These are phyloP conservation scores for Paraleonurus japonicus DNA, from an alignment of 257 asterid species.

Conservation along the genomic window DNA sequence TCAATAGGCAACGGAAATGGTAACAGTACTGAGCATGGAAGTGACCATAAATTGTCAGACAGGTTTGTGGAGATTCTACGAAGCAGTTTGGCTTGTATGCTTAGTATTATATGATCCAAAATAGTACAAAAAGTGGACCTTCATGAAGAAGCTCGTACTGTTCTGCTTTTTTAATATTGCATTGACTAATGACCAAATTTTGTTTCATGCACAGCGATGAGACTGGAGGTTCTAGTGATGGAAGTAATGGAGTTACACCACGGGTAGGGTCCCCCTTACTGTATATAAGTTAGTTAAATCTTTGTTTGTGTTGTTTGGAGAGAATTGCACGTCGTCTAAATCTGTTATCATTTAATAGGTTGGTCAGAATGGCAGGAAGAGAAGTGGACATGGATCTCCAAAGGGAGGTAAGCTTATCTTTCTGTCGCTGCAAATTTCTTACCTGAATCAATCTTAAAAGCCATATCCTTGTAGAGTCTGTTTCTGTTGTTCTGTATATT, in stretches of 20 bases:
- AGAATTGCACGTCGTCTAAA: neutral
- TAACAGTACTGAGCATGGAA: conserved; percentile 54
- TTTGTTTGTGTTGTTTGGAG: neutral
- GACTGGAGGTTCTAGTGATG: conserved; percentile 80
- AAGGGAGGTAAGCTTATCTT: conserved; percentile 44
- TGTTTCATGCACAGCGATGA: conserved; percentile 54
- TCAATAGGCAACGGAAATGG: conserved; percentile 72
- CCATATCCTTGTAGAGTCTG: neutral
- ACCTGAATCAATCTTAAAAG: neutral
- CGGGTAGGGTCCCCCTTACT: conserved; percentile 42
- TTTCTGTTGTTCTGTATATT: neutral
- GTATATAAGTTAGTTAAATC: neutral
- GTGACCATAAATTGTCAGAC: conserved; percentile 57
- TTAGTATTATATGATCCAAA: neutral
- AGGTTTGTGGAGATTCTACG: conserved; percentile 51
- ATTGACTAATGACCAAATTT: conserved; percentile 16
- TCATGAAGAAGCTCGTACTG: neutral
- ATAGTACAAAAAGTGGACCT: neutral
- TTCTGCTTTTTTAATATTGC: conserved; percentile 2
- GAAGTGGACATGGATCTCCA: conserved; percentile 71
- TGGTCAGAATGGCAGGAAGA: conserved; percentile 56
- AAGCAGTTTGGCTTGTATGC: conserved; percentile 9
- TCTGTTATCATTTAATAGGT: conserved; percentile 38
- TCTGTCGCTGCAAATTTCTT: neutral
- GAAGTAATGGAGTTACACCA: conserved; percentile 65